A percentile compares a stretch with the other conserved stretches of the same genome.
phyloP scores from a whole-genome alignment of 2,329 filamentous ascomycete genomes.

The Monascus ruber region DNA sequence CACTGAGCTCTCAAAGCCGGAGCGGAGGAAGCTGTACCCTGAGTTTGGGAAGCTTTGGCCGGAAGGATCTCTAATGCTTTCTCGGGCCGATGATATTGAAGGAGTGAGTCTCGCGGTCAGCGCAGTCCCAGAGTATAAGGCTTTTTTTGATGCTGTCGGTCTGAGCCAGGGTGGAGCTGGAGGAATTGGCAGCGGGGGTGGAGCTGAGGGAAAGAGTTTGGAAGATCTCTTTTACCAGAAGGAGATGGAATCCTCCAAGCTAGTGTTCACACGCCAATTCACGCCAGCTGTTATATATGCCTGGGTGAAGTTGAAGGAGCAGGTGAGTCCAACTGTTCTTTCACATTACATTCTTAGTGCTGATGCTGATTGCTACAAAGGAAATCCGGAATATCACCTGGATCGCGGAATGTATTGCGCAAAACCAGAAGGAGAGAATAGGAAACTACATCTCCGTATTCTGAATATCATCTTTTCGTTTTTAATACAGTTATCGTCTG shows the following conservation, averaged over 20 bases:
- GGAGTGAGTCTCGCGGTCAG: constrained; percentile 89
- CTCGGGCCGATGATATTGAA: constrained; percentile 86
- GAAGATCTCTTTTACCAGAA: constrained; percentile 99
- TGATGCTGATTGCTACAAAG: constrained; percentile 38
- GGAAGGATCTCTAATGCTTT: constrained; percentile 89
- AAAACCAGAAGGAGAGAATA: constrained; percentile 98
- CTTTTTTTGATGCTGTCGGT: constrained; percentile 87
- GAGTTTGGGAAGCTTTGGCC: constrained; percentile 84
- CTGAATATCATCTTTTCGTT: constrained; percentile 34
- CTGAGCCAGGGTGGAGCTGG: constrained; percentile 61
- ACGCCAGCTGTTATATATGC: constrained; percentile 91
- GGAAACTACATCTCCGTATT: constrained; percentile 99
- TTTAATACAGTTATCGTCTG: constrained; percentile 3
- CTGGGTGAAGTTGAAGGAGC: constrained; percentile 94
- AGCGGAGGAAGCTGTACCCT: constrained; percentile 93
- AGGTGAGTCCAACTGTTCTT: constrained; percentile 49
- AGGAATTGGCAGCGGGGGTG: constrained; percentile 67
- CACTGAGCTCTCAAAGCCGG: constrained; percentile 84
- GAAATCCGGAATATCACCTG: constrained; percentile 99
- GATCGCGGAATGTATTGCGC: constrained; percentile 98
- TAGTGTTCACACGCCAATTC: constrained; percentile 91
- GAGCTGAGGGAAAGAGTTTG: constrained; percentile 72
- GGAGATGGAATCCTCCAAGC: constrained; percentile 97
- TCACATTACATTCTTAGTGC: background rate
- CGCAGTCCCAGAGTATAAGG: constrained; percentile 85